Percentiles rank a stretch among this genome's conserved stretches.
These are phyloP conservation scores for Monilinia aucupariae DNA, from an alignment of 2,329 filamentous ascomycete genomes.

Conservation along the genomic window DNA sequence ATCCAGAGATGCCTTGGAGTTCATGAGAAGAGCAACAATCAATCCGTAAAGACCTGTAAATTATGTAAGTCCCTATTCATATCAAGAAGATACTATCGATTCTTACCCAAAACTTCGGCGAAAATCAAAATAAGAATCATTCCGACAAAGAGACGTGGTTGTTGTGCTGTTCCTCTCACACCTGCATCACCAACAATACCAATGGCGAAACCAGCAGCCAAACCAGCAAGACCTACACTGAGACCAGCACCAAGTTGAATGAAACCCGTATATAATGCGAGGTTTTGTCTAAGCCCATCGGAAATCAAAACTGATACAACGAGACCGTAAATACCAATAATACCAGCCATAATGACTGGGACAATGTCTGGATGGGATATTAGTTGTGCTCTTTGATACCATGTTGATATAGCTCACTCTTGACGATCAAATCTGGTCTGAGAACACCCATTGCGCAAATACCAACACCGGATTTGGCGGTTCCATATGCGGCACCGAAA, in stretches of 20 bases:
- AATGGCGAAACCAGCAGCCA: slow-evolving; percentile 81
- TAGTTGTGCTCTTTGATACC: slow-evolving; percentile 15
- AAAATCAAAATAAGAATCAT: slow-evolving; percentile 85
- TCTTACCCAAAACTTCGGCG: slow-evolving; percentile 72
- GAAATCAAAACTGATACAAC: slow-evolving; percentile 85
- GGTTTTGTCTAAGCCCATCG: slow-evolving; percentile 66
- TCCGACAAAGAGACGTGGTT: slow-evolving; percentile 65
- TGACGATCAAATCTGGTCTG: slow-evolving; percentile 95
- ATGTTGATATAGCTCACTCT: slow-evolving; percentile 65
- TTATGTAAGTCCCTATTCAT: slow-evolving; percentile 30
- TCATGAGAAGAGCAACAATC: slow-evolving; percentile 99
- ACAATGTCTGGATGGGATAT: slow-evolving; percentile 70
- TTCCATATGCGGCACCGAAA: slow-evolving; percentile 95
- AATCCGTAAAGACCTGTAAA: slow-evolving; percentile 88
- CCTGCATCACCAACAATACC: slow-evolving; percentile 85
- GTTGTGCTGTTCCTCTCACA: slow-evolving; percentile 75
- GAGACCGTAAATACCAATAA: slow-evolving; percentile 97
- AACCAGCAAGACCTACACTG: slow-evolving; percentile 73
- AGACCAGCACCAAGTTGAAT: slow-evolving; percentile 82
- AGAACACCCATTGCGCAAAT: slow-evolving; percentile 98
- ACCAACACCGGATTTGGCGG: slow-evolving; percentile 98
- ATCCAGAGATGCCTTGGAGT: slow-evolving; percentile 76
- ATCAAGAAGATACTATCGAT: background rate
- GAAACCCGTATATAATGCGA: slow-evolving; percentile 75
- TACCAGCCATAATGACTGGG: slow-evolving; percentile 99